Evolutionary conservation across 371 early-diverging fungal species (phyloP).

Genomic region (Basidiobolus meristosporus): DNA sequence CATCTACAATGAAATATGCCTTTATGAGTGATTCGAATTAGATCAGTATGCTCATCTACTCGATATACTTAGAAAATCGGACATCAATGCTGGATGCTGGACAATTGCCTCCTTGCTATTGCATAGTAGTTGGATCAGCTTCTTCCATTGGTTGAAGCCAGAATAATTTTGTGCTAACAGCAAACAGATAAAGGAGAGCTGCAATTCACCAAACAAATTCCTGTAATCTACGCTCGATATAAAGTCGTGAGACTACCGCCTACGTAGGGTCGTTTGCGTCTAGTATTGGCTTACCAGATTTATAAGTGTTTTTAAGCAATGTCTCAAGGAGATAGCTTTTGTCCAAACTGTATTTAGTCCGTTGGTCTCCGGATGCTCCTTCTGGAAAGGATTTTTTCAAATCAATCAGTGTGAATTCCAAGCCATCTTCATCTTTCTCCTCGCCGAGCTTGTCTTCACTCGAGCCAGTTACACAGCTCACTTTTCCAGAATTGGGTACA

Average conservation of each 20-base stretch:
- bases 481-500: too few relatives aligned
- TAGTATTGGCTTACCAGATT: neutral
- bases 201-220: constrained; percentile 55
- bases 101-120: constrained; percentile 32
- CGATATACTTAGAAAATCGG: constrained; percentile 36
- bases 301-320: neutral
- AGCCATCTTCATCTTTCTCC: too few relatives aligned
- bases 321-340: constrained; percentile 60
- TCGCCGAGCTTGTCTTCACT: too few relatives aligned
- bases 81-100: constrained; percentile 17
- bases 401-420: neutral
- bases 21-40: neutral
- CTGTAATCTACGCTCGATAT: constrained; percentile 8
- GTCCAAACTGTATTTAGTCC: constrained; percentile 72
- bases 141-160: constrained; percentile 81
- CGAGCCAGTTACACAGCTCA: too few relatives aligned
- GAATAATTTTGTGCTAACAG: constrained; percentile 69
- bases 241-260: neutral
- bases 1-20: constrained; percentile 10
- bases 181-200: constrained; percentile 61
- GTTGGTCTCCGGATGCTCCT: constrained; percentile 43
- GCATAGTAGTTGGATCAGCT: constrained; percentile 47
- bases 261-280: neutral
- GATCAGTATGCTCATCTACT: neutral
- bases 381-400: constrained; percentile 49